phyloP scores from a whole-genome alignment of 1,284 basidiomycete genomes.

The Mycosarcoma mackinlayi region DNA sequence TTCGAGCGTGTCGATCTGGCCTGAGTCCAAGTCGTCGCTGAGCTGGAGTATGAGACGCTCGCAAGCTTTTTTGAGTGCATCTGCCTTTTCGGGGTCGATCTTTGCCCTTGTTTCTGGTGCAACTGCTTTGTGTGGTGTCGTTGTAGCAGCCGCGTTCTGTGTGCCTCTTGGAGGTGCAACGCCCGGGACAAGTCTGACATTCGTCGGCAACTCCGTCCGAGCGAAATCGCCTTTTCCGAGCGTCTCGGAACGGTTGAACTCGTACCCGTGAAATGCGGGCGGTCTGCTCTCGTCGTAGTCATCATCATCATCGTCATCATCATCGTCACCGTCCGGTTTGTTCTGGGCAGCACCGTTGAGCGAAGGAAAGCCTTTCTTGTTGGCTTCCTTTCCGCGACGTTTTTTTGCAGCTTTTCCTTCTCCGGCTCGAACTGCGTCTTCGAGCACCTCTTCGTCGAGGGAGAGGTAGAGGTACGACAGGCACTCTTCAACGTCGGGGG shows the following conservation, averaged over 20 bases:
- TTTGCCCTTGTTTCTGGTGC: not conserved
- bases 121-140: conserved; percentile 1
- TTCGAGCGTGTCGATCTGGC: conserved; percentile 58
- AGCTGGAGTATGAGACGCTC: conserved; percentile 28
- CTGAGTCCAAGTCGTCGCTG: conserved; percentile 35
- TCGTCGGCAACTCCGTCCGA: conserved; percentile 12
- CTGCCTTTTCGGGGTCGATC: conserved; percentile 27
- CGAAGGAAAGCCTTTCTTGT: conserved; percentile 18
- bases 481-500: conserved; percentile 87
- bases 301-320: conserved; percentile 29
- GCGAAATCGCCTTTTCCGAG: conserved; percentile 39
- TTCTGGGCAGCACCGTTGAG: conserved; percentile 26
- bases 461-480: conserved; percentile 70
- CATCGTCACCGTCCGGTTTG: conserved; percentile 20
- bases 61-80: conserved; percentile 20
- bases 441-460: conserved; percentile 73
- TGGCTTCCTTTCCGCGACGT: conserved; percentile 38
- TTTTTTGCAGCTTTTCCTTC: conserved; percentile 66
- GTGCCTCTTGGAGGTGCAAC: conserved; percentile 13
- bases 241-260: conserved; percentile 43
- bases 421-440: conserved; percentile 72
- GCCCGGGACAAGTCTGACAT: conserved; percentile 19
- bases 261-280: conserved; percentile 49
- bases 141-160: not conserved
- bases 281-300: conserved; percentile 58